A percentile compares a stretch with the other conserved stretches of the same genome.
These are phyloP conservation scores for Claviceps fusiformis DNA, from an alignment of 2,329 filamentous ascomycete species.

Conservation along the genomic window DNA sequence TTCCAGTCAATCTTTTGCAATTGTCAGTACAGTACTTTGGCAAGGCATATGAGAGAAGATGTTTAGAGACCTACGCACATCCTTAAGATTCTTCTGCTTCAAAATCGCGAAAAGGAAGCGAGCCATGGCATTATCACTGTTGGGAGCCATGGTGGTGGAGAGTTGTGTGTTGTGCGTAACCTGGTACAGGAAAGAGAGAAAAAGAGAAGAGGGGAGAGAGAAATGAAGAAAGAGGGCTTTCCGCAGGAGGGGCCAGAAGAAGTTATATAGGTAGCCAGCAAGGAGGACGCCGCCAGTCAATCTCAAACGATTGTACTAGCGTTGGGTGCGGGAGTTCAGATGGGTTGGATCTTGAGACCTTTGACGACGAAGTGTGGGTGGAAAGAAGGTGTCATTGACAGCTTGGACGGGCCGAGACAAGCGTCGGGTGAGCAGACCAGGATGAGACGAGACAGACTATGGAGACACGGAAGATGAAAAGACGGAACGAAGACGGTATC, in stretches of 20 bases:
- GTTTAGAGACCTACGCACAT: slow-evolving; percentile 29
- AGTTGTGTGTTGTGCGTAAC: not conserved
- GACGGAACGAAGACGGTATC: not conserved
- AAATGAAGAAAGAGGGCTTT: not conserved
- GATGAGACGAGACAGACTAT: not conserved
- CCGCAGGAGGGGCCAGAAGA: not conserved
- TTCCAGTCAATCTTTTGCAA: slow-evolving; percentile 43
- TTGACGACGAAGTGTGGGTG: not conserved
- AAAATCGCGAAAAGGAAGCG: slow-evolving; percentile 47
- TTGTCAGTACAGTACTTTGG: not conserved
- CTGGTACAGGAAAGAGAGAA: not conserved
- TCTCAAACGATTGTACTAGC: not conserved
- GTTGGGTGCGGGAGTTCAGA: not conserved
- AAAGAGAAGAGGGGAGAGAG: too few species aligned
- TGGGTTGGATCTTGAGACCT: not conserved
- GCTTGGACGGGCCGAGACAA: not conserved
- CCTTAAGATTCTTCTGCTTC: slow-evolving; percentile 45
- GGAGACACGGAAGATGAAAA: not conserved
- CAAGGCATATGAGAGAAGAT: not conserved
- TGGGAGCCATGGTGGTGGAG: slow-evolving; percentile 30
- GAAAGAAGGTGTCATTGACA: not conserved
- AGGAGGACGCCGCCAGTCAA: not conserved
- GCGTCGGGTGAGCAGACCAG: not conserved
- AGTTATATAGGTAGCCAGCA: slow-evolving; percentile 1
- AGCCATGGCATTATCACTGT: slow-evolving; percentile 42